Conservation (phyloP, 768 basidiomycete genomes). For the Xanthoconium stramineum region DNA sequence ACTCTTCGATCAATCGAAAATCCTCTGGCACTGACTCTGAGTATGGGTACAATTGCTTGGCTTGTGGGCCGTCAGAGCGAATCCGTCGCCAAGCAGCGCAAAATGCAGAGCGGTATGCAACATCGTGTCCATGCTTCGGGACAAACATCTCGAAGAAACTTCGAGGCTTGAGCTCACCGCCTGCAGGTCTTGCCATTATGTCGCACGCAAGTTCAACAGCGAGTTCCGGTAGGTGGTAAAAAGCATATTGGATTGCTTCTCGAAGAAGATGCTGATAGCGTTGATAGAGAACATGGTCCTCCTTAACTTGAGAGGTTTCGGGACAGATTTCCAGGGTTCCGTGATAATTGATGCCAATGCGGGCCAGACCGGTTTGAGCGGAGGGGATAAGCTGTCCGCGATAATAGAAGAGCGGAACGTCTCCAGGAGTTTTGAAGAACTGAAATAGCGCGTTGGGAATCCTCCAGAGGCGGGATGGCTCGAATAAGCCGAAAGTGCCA, state of each 20-base stretch:
- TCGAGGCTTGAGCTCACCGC: not conserved
- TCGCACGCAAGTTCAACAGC: slow-evolving; percentile 15
- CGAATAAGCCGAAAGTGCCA: slow-evolving; percentile 13
- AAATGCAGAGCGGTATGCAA: slow-evolving; percentile 7
- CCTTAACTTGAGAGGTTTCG: slow-evolving; percentile 2
- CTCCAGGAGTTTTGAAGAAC: slow-evolving; percentile 14
- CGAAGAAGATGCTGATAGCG: slow-evolving; percentile 10
- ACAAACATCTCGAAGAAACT: not conserved
- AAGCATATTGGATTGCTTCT: slow-evolving; percentile 10
- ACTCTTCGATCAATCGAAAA: slow-evolving; percentile 12
- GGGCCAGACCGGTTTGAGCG: not conserved
- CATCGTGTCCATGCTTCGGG: not conserved
- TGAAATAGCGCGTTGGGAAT: slow-evolving; percentile 14
- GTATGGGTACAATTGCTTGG: slow-evolving; percentile 5
- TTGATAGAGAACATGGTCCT: slow-evolving; percentile 5
- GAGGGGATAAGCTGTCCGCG: slow-evolving; percentile 16
- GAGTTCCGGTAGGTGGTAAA: slow-evolving; percentile 12
- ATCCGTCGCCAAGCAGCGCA: slow-evolving; percentile 4
- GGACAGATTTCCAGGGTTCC: slow-evolving; percentile 10
- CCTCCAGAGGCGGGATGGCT: slow-evolving; percentile 7
- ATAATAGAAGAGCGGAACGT: slow-evolving; percentile 12
- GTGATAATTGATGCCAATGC: slow-evolving; percentile 15
- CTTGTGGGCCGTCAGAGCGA: not conserved
- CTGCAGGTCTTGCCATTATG: slow-evolving; percentile 3
- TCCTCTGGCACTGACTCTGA: slow-evolving; percentile 2